A percentile compares a stretch with the other conserved stretches of the same genome.
phyloP scores from a whole-genome alignment of 495 filamentous ascomycete genomes.

The Hypoxylon subgilvum region DNA sequence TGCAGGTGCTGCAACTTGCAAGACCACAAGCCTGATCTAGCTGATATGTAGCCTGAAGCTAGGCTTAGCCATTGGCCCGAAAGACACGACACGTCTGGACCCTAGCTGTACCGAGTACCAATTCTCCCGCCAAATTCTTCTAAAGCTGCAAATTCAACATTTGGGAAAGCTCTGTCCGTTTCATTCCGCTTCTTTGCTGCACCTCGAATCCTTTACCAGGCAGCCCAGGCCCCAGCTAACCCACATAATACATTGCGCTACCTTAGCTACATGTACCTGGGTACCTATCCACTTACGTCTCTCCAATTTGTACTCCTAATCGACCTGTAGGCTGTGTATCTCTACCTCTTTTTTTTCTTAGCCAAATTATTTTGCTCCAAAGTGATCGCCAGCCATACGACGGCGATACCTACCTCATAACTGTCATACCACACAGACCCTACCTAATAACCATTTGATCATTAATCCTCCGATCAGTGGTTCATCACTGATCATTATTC shows the following conservation, averaged over 20 bases:
- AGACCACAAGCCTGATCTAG: too few relatives aligned
- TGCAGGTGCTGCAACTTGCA: too few relatives aligned
- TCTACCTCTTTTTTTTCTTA: too few relatives aligned
- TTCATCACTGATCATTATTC: too few relatives aligned
- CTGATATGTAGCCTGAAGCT: conserved; percentile 1
- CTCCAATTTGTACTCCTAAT: conserved; percentile 23
- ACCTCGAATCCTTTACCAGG: conserved; percentile 15
- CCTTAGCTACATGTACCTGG: not conserved
- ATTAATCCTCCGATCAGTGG: conserved; percentile 13
- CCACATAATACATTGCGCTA: not conserved
- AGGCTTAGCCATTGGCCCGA: conserved; percentile 34
- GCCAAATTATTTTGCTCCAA: conserved; percentile 16
- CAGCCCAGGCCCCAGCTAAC: too few relatives aligned
- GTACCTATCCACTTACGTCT: conserved; percentile 2
- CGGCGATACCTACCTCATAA: conserved; percentile 18
- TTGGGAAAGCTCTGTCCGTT: conserved; percentile 42
- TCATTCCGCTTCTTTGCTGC: conserved; percentile 14
- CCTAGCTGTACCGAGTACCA: too few relatives aligned
- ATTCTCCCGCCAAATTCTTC: conserved; percentile 39
- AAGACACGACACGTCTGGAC: conserved; percentile 30
- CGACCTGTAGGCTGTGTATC: too few relatives aligned
- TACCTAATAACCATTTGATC: conserved; percentile 27
- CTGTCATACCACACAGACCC: not conserved
- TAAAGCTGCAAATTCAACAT: conserved; percentile 41
- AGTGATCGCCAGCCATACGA: conserved; percentile 27